These are phyloP conservation scores for Globisporangium ultimum DNA, from an alignment of 352 stramenopile species.

Conservation along the genomic window DNA sequence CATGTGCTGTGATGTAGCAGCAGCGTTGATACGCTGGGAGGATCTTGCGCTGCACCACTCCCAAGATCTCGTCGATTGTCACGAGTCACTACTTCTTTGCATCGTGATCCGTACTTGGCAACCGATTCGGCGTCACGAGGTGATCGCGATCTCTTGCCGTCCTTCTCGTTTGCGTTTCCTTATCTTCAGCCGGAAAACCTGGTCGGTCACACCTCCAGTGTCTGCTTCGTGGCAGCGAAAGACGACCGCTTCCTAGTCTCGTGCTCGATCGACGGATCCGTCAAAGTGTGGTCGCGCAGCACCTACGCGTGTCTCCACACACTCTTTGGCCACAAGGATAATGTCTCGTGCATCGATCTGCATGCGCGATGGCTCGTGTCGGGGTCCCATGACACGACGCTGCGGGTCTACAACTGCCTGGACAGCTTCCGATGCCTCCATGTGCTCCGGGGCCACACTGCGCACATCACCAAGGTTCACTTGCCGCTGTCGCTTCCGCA, in stretches of 20 bases:
- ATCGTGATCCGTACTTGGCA: neutral
- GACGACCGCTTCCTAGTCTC: conserved; percentile 67
- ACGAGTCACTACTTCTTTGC: neutral
- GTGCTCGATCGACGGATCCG: conserved; percentile 57
- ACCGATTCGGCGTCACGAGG: neutral
- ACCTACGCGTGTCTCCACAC: conserved; percentile 56
- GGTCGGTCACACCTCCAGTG: conserved; percentile 55
- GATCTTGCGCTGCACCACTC: neutral
- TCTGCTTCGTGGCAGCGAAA: conserved; percentile 45
- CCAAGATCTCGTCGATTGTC: conserved; percentile 13
- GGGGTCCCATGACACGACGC: conserved; percentile 57
- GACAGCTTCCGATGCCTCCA: conserved; percentile 39
- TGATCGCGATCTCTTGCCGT: neutral
- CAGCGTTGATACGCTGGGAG: neutral
- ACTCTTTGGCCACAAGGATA: conserved; percentile 59
- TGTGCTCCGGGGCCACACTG: conserved; percentile 41
- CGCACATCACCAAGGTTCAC: conserved; percentile 55
- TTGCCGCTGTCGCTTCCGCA: conserved; percentile 20
- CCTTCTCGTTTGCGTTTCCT: conserved; percentile 5
- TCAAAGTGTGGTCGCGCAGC: conserved; percentile 66
- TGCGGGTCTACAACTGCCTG: conserved; percentile 47
- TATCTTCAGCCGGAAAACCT: conserved; percentile 34
- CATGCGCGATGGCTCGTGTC: conserved; percentile 59
- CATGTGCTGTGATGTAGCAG: too few species aligned
- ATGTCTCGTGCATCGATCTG: conserved; percentile 55